Percentiles rank a stretch among this genome's conserved stretches.
Conservation (phyloP, 2,329 filamentous ascomycete genomes). For the Alternaria angustiovoidea region DNA sequence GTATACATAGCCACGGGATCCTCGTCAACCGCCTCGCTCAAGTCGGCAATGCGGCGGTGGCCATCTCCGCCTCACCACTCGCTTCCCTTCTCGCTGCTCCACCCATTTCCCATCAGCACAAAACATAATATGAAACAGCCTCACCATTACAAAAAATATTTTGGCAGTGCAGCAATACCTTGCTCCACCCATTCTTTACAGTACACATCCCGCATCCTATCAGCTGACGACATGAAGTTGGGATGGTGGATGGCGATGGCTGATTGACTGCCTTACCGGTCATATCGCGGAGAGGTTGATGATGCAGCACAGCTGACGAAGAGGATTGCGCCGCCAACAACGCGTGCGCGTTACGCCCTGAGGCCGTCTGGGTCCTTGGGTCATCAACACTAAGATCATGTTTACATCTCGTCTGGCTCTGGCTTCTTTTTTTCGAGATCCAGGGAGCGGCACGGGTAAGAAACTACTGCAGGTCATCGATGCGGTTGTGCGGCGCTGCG, state of each 20-base stretch:
- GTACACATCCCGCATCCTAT: conserved; percentile 5
- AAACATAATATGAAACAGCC: conserved; percentile 25
- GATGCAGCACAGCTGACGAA: conserved; percentile 5
- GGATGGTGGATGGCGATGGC: not conserved
- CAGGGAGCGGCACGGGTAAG: conserved; percentile 14
- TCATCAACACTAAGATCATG: not conserved
- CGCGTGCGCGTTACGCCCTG: conserved; percentile 17
- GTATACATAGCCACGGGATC: conserved; percentile 29
- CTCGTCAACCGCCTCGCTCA: conserved; percentile 17
- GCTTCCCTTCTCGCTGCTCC: not conserved
- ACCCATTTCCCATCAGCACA: conserved; percentile 12
- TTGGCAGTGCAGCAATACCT: conserved; percentile 5
- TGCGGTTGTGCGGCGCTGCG: conserved; percentile 16
- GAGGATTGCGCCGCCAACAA: conserved; percentile 19
- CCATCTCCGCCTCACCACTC: conserved; percentile 8
- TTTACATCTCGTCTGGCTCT: not conserved
- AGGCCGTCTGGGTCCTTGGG: not conserved
- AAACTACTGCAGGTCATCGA: conserved; percentile 21
- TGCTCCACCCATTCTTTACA: conserved; percentile 1
- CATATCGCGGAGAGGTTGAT: not conserved
- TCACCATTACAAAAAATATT: not conserved
- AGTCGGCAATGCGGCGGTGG: conserved; percentile 1
- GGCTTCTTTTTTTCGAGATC: not conserved
- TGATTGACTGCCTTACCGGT: not conserved
- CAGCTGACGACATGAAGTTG: conserved; percentile 13